Evolutionary conservation across 371 early-diverging fungal genomes (phyloP).

Genomic region (Fennellomyces sp.): DNA sequence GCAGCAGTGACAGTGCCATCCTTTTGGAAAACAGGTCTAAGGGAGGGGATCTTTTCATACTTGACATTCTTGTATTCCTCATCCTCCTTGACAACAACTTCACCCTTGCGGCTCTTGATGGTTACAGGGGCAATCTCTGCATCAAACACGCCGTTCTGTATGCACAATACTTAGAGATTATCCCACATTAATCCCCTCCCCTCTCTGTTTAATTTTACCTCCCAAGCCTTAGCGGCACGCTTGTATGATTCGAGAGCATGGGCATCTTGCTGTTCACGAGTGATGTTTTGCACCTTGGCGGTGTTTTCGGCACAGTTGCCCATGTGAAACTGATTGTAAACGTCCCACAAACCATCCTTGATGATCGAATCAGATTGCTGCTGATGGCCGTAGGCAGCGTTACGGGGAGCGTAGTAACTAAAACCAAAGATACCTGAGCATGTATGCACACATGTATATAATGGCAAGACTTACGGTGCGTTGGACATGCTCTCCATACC

Average conservation of each 20-base stretch:
- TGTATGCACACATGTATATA: background rate
- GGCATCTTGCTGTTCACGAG: conserved; percentile 88
- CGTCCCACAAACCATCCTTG: conserved; percentile 96
- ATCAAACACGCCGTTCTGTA: conserved; percentile 65
- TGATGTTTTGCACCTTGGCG: conserved; percentile 80
- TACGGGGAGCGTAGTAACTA: conserved; percentile 70
- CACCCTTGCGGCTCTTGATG: conserved; percentile 78
- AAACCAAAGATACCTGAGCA: background rate
- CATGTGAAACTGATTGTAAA: conserved; percentile 87
- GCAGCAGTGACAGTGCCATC: conserved; percentile 92
- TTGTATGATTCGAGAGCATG: conserved; percentile 87
- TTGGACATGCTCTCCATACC: conserved; percentile 97
- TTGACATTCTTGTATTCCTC: conserved; percentile 88
- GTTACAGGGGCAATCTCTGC: conserved; percentile 88
- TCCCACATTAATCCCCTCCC: background rate
- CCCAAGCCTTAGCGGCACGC: conserved; percentile 86
- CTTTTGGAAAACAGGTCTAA: conserved; percentile 67
- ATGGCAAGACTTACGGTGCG: conserved; percentile 65
- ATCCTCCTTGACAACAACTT: conserved; percentile 74
- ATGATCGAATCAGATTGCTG: conserved; percentile 84
- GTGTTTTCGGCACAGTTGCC: conserved; percentile 94
- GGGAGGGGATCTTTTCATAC: conserved; percentile 58
- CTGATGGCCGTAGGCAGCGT: conserved; percentile 82
- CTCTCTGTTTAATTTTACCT: conserved; percentile 25
- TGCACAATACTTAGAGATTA: background rate